These are phyloP conservation scores for Fusarium ambrosium DNA, from an alignment of 2,329 filamentous ascomycete species.

Conservation along the genomic window DNA sequence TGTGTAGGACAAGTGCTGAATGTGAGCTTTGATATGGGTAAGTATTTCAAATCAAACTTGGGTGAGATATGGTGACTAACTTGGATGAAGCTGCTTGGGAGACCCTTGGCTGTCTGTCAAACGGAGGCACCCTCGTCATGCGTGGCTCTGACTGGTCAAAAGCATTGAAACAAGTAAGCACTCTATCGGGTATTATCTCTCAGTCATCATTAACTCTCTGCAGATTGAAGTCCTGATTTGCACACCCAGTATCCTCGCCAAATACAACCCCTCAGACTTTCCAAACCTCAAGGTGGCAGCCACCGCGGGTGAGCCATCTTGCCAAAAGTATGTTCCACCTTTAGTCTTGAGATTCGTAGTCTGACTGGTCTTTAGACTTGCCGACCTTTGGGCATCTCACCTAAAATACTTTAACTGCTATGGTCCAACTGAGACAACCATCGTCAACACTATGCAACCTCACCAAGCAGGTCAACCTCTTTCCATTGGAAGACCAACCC, in stretches of 20 bases:
- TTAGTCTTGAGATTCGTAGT: accelerated
- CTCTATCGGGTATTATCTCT: accelerated
- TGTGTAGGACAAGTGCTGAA: constrained; percentile 69
- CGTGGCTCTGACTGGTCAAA: constrained; percentile 64
- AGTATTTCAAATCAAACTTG: constrained; percentile 37
- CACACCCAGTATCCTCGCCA: constrained; percentile 68
- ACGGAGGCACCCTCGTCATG: constrained; percentile 67
- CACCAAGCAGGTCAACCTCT: constrained; percentile 59
- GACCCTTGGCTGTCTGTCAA: constrained; percentile 67
- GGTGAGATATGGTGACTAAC: neutral
- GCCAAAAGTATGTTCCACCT: constrained; percentile 52
- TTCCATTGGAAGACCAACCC: constrained; percentile 67
- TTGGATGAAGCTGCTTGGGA: constrained; percentile 67
- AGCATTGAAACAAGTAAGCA: constrained; percentile 58
- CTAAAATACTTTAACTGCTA: constrained; percentile 68
- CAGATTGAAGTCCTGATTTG: constrained; percentile 68
- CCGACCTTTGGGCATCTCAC: constrained; percentile 66
- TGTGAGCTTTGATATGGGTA: constrained; percentile 73
- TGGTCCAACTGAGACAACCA: constrained; percentile 71
- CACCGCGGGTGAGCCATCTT: constrained; percentile 67
- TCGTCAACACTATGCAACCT: constrained; percentile 66
- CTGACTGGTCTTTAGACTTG: constrained; percentile 51
- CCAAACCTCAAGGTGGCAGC: constrained; percentile 66
- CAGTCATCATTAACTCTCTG: neutral
- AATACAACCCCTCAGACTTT: constrained; percentile 60